Conservation (phyloP, 208 protist genomes). For the Trypanosoma theileri region DNA sequence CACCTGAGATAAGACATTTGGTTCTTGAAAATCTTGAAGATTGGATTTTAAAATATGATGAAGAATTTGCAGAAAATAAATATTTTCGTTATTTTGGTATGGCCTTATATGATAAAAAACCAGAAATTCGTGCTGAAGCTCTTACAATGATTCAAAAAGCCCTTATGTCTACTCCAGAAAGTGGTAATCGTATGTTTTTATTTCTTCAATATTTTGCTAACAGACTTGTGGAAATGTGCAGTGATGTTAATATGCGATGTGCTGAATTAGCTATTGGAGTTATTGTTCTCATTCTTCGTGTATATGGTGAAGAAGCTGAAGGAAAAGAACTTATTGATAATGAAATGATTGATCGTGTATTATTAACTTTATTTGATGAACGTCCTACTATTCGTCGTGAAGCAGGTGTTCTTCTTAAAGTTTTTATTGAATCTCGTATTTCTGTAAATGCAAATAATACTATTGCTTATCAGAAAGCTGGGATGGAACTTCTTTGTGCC, state of each 20-base stretch:
- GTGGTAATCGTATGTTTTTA: constrained; percentile 69
- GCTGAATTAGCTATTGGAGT: constrained; percentile 86
- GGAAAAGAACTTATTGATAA: constrained; percentile 68
- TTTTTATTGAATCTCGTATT: constrained; percentile 83
- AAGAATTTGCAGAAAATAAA: constrained; percentile 84
- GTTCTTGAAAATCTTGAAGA: constrained; percentile 69
- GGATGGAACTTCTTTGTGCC: constrained; percentile 68
- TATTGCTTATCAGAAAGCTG: constrained; percentile 44
- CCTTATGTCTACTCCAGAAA: constrained; percentile 55
- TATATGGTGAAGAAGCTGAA: constrained; percentile 57
- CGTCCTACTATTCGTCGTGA: constrained; percentile 80
- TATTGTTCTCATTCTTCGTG: constrained; percentile 68
- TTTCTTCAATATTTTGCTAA: constrained; percentile 85
- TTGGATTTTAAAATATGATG: constrained; percentile 77
- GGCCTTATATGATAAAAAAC: constrained; percentile 83
- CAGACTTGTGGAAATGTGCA: constrained; percentile 84
- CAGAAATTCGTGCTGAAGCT: constrained; percentile 75
- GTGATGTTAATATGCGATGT: constrained; percentile 78
- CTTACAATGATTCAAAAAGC: constrained; percentile 75
- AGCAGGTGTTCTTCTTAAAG: constrained; percentile 79
- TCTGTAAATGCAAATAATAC: constrained; percentile 50
- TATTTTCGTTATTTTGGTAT: constrained; percentile 91
- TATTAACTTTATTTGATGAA: constrained; percentile 86
- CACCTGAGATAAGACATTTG: constrained; percentile 74
- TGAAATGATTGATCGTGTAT: constrained; percentile 78